Evolutionary conservation across 73 alveolate genomes (phyloP), one percentile per base, ranked within the genome.

Genomic region (Breviolum minutum): DNA sequence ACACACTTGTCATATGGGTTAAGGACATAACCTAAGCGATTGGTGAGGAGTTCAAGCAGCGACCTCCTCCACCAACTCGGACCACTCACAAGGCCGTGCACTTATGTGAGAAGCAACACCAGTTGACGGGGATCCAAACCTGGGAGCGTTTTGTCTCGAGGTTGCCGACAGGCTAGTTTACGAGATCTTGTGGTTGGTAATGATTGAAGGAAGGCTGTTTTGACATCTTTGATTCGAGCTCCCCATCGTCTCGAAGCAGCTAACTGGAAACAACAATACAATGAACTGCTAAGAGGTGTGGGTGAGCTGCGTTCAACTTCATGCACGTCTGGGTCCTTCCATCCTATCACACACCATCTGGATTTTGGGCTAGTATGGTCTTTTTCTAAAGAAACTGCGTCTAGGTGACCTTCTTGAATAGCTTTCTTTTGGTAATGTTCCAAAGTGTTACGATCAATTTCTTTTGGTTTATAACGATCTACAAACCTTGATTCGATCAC

Each of bases 391-490:
- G 27, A 26, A 4, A 64, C 69, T 1, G 70, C 81, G 5, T 29
- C 70, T 2, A 87, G 95, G 0, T 27, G 62, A 4, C 95, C 95
- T 8, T 29, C 22, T 16, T n/a, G 48, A 8, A 7, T 63, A 22
- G 95, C 95, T 14, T 7, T 40, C 27, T 30, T 4, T 22, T 69
- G 26, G 8, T 11, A 40, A 29, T 66, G 22, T 9, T 63, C 84
- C 40, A 87, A 20, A 3, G n/a, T 40, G 26, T 12, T 20, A 19
- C 8, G 60, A n/a, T 27, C 24, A 13, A 64, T 64, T 40, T 64
- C 95, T 2, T 22, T 30, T 0, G 95, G 95, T 68, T 87, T 87
- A 69, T 12, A 87, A 6, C 95, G 95, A 48, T 85, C 94, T 1
- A 85, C 94, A 30, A 85, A 85, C 10, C 79, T 26, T 1, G 94